phyloP scores from a whole-genome alignment of 331 rosid species.

The Rhamnella rubrinervis region DNA sequence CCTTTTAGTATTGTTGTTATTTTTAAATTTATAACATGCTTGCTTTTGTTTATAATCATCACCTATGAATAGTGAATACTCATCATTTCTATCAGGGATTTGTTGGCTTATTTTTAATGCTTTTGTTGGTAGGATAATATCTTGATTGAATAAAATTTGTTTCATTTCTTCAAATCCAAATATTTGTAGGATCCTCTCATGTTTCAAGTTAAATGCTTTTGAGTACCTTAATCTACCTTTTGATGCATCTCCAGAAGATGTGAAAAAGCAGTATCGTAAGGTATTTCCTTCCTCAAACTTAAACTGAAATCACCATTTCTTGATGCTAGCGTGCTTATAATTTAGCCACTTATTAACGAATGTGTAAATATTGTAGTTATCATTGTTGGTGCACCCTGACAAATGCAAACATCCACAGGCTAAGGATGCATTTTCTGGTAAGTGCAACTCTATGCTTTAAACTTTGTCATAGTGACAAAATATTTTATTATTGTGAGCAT shows the following conservation, averaged over 20 bases:
- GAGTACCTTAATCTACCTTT: slow-evolving; percentile 78
- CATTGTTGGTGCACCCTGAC: slow-evolving; percentile 96
- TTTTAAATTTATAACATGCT: too few relatives aligned
- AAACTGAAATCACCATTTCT: slow-evolving; percentile 1
- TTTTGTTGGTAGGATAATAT: background rate
- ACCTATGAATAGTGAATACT: too few relatives aligned
- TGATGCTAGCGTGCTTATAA: slow-evolving; percentile 2
- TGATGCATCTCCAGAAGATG: slow-evolving; percentile 67
- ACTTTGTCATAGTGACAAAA: background rate
- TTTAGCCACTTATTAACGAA: slow-evolving; percentile 14
- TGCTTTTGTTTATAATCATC: too few relatives aligned
- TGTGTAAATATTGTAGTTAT: slow-evolving; percentile 48
- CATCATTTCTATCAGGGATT: too few relatives aligned
- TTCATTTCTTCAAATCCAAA: background rate
- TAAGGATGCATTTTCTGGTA: slow-evolving; percentile 98
- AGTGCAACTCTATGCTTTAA: slow-evolving; percentile 17
- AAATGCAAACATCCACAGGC: slow-evolving; percentile 98
- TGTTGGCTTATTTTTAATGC: too few relatives aligned
- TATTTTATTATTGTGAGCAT: background rate
- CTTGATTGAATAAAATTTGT: background rate
- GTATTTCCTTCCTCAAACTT: slow-evolving; percentile 33
- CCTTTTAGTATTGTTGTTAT: too few relatives aligned
- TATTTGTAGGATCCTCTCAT: slow-evolving; percentile 67
- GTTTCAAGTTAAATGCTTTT: slow-evolving; percentile 92
- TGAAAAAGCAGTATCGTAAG: slow-evolving; percentile 93